These are phyloP conservation scores for Hortaea werneckii DNA, from an alignment of 2,329 filamentous ascomycete species.

Conservation along the genomic window DNA sequence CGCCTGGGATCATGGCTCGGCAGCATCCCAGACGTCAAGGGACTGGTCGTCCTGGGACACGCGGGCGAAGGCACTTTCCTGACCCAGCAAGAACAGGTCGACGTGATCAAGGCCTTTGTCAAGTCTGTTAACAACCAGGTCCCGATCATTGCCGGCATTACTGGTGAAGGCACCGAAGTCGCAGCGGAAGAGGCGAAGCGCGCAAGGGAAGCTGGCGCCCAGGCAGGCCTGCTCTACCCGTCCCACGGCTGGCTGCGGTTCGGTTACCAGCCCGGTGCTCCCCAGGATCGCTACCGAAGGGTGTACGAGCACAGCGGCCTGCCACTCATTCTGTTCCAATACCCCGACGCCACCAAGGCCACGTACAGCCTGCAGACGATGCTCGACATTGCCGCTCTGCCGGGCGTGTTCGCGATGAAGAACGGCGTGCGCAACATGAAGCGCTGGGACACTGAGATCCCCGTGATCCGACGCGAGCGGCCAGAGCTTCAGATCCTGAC, in stretches of 20 bases:
- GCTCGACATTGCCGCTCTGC: constrained; percentile 43
- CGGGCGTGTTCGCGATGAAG: constrained; percentile 47
- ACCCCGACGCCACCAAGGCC: constrained; percentile 42
- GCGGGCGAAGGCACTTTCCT: constrained; percentile 47
- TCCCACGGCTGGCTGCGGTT: constrained; percentile 48
- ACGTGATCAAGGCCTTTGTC: constrained; percentile 44
- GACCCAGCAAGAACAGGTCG: constrained; percentile 39
- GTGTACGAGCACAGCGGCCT: constrained; percentile 42
- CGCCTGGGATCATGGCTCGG: constrained; percentile 45
- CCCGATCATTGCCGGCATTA: constrained; percentile 45
- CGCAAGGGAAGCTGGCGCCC: constrained; percentile 41
- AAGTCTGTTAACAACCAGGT: constrained; percentile 42
- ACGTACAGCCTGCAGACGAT: constrained; percentile 44
- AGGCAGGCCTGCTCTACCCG: constrained; percentile 43
- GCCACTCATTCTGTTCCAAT: constrained; percentile 45
- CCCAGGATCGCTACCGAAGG: constrained; percentile 42
- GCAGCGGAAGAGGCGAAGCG: constrained; percentile 43
- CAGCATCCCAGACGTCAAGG: constrained; percentile 42
- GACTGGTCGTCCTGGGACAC: constrained; percentile 45
- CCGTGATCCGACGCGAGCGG: constrained; percentile 39
- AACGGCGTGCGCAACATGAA: constrained; percentile 48
- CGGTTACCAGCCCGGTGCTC: constrained; percentile 43
- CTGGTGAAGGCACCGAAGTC: constrained; percentile 43
- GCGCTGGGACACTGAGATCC: constrained; percentile 48
- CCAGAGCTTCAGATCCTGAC: constrained; percentile 42